Evolutionary conservation across 148 eudicot species (phyloP).

Genomic region (Rheum nobile): DNA sequence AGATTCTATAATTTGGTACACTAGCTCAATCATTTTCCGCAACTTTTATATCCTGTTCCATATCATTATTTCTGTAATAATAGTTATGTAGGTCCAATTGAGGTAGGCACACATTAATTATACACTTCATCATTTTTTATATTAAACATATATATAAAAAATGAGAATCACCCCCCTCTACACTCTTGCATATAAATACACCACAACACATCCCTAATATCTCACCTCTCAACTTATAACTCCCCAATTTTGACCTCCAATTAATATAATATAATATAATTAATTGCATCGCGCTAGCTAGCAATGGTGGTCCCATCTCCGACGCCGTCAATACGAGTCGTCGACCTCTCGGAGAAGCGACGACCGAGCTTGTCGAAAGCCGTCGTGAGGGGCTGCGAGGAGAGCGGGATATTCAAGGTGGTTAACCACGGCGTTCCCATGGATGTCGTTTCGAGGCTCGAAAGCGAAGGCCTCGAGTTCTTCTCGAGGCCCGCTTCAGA

Average conservation of each 20-base stretch:
- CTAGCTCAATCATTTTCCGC: background rate
- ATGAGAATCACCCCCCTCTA: background rate
- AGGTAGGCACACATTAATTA: background rate
- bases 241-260: too few species aligned
- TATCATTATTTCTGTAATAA: background rate
- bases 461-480: slow-evolving; percentile 33
- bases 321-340: slow-evolving; percentile 17
- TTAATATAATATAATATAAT: too few species aligned
- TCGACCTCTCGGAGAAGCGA: slow-evolving; percentile 41
- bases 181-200: background rate
- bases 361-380: slow-evolving; percentile 5
- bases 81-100: background rate
- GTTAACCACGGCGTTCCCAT: slow-evolving; percentile 41
- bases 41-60: background rate
- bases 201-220: background rate
- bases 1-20: slow-evolving; percentile 1
- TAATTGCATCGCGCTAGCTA: too few species aligned
- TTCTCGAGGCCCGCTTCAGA: slow-evolving; percentile 27
- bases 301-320: background rate
- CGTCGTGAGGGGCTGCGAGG: slow-evolving; percentile 42
- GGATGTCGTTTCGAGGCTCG: slow-evolving; percentile 24
- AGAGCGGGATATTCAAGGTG: slow-evolving; percentile 50
- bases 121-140: background rate
- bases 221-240: background rate
- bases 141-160: background rate